Evolutionary conservation across 441 rosid species (phyloP), one percentile per base, ranked within the genome.

Genomic region (Pelargonium cotyledonis): DNA sequence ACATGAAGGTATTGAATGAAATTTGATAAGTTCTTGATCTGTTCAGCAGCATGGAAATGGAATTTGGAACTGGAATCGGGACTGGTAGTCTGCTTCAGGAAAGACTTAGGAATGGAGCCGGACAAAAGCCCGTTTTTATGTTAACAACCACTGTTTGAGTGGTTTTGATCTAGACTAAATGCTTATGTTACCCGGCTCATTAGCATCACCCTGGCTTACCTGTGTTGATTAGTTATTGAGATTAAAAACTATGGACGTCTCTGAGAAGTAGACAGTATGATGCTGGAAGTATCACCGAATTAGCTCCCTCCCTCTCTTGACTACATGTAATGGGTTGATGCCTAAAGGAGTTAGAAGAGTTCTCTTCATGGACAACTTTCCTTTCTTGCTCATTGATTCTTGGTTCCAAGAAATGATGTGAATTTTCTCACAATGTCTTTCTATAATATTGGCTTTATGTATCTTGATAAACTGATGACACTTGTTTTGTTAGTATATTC

Each of bases 401-500:
- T 55, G 23, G 19, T 55, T 55, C 61, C 61, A 16, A 16, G 23
- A 55, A 55, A 55, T 55, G 26, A 21, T 16, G 15, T 55, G 61
- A 5, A 16, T 55, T 16, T 55, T 21, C 10, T 55, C 7, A 15
- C 23, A 55, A 16, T 55, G 18, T 55, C 18, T 8, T 16, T 16
- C 60, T 8, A 15, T 55, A 1, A 55, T 55, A 55, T 55, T 55
- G 23, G 61, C 18, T 63, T 38, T 14, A 65, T 41, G 67, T 40
- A 31, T 57, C 51, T 40, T 43, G 21, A 29, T 15, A 41, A 62
- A 75, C 16, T 5, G 14, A 0, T 18, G 38, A 47, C 9, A 40
- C 53, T 23, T 47, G 16, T 71, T 68, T 63, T 31, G 40, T 65
- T 63, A 12, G 8, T 73, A 26, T 65, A 53, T 49, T 31, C 60